Evolutionary conservation across 139 green algal genomes (phyloP).

Genomic region (Trebouxia sp.): DNA sequence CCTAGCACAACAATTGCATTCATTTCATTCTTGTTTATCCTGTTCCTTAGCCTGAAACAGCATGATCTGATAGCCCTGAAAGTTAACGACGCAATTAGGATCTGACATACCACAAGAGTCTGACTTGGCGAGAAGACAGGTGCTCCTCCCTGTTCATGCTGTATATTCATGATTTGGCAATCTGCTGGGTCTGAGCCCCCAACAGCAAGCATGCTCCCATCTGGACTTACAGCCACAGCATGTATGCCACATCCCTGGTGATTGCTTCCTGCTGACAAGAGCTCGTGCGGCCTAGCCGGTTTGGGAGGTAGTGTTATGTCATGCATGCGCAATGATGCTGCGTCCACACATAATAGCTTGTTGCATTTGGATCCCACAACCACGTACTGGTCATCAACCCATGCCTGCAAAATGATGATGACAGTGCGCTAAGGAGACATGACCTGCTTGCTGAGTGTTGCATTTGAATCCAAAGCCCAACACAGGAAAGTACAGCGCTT

Average conservation of each 20-base stretch:
- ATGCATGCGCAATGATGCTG: constrained; percentile 6
- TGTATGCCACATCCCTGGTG: constrained; percentile 55
- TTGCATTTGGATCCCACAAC: constrained; percentile 76
- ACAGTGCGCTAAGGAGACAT: background rate
- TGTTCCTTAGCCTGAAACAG: background rate
- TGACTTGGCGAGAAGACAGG: constrained; percentile 25
- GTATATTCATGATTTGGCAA: constrained; percentile 43
- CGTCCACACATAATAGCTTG: constrained; percentile 51
- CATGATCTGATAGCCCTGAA: background rate
- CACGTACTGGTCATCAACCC: constrained; percentile 50
- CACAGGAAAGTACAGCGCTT: background rate
- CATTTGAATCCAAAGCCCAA: too few relatives aligned
- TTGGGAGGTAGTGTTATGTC: constrained; percentile 14
- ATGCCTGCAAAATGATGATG: constrained; percentile 41
- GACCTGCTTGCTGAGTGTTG: background rate
- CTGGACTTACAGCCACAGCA: constrained; percentile 46
- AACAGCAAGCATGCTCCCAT: constrained; percentile 48
- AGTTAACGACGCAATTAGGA: background rate
- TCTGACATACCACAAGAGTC: constrained; percentile 33
- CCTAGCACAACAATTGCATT: constrained; percentile 31
- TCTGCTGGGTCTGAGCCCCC: constrained; percentile 50
- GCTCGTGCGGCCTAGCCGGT: background rate
- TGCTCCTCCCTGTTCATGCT: background rate
- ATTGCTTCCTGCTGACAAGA: background rate
- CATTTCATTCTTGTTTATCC: background rate